These are phyloP conservation scores for Trametes cubensis DNA, from an alignment of 768 basidiomycete genomes.

Conservation along the genomic window DNA sequence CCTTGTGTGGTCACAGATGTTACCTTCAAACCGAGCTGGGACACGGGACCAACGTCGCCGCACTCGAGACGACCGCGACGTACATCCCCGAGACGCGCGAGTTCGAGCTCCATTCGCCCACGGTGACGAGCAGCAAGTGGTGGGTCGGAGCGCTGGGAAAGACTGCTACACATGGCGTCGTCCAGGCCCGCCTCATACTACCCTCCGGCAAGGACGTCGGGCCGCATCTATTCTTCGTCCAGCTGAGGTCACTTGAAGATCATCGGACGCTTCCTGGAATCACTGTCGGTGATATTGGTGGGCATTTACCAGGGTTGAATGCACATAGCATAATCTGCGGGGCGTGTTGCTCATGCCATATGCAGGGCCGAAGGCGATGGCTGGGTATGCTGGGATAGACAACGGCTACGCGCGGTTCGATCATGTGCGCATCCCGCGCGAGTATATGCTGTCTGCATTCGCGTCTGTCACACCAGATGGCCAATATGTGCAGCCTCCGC, in stretches of 20 bases:
- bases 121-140: slow-evolving; percentile 77
- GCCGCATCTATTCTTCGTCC: slow-evolving; percentile 76
- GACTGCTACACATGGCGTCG: slow-evolving; percentile 73
- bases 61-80: slow-evolving; percentile 76
- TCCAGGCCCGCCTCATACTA: slow-evolving; percentile 74
- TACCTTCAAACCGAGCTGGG: slow-evolving; percentile 81
- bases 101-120: slow-evolving; percentile 78
- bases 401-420: slow-evolving; percentile 72
- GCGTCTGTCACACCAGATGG: slow-evolving; percentile 69
- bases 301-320: not conserved
- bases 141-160: slow-evolving; percentile 78
- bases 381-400: slow-evolving; percentile 53
- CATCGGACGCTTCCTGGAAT: slow-evolving; percentile 65
- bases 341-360: not conserved
- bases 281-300: slow-evolving; percentile 70
- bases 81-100: slow-evolving; percentile 66
- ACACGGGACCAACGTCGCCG: slow-evolving; percentile 72
- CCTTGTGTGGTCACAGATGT: slow-evolving; percentile 41
- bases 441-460: slow-evolving; percentile 76
- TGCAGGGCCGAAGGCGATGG: slow-evolving; percentile 60
- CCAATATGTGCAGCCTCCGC: slow-evolving; percentile 64
- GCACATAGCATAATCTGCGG: not conserved
- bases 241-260: slow-evolving; percentile 63
- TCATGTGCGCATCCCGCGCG: slow-evolving; percentile 66
- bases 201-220: slow-evolving; percentile 63